phyloP scores from a whole-genome alignment of 805 yeast species.

The Yamadazyma takamatsuzukensis region DNA sequence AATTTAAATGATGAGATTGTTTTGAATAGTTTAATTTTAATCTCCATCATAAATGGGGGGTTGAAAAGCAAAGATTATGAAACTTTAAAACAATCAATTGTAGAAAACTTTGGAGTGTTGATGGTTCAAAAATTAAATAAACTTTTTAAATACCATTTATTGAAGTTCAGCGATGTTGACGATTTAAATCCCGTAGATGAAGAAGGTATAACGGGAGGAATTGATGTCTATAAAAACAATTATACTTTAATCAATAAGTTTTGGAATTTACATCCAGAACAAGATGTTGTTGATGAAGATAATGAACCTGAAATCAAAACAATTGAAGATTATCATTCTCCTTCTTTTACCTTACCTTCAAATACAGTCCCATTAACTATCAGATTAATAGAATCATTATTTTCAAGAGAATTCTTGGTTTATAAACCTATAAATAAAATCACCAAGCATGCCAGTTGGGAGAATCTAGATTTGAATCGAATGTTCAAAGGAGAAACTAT shows the following conservation, averaged over 20 bases:
- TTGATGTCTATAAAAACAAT: conserved; percentile 26
- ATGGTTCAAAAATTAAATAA: conserved; percentile 45
- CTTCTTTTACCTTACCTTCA: conserved; percentile 73
- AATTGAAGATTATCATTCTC: conserved; percentile 34
- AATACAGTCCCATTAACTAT: conserved; percentile 69
- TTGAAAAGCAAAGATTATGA: conserved; percentile 61
- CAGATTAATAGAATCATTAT: conserved; percentile 67
- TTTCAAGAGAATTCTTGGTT: conserved; percentile 49
- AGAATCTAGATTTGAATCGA: conserved; percentile 36
- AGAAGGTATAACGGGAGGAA: conserved; percentile 33
- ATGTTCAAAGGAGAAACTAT: conserved; percentile 39
- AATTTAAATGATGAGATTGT: conserved; percentile 40
- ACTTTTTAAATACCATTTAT: conserved; percentile 46
- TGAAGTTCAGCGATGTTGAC: conserved; percentile 28
- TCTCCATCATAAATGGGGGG: conserved; percentile 66
- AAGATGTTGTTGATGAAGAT: conserved; percentile 11
- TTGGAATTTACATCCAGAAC: conserved; percentile 49
- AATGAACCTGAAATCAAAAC: conserved; percentile 8
- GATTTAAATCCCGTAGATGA: conserved; percentile 15
- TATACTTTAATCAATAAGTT: conserved; percentile 38
- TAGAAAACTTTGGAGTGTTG: conserved; percentile 63
- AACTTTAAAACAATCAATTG: conserved; percentile 48
- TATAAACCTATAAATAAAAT: conserved; percentile 37
- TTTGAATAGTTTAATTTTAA: conserved; percentile 51
- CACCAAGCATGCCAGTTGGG: conserved; percentile 42